Percentiles rank a stretch among this genome's conserved stretches.
These are phyloP conservation scores for Maudiozyma serrabonitensis DNA, from an alignment of 805 yeast genomes.

Conservation along the genomic window DNA sequence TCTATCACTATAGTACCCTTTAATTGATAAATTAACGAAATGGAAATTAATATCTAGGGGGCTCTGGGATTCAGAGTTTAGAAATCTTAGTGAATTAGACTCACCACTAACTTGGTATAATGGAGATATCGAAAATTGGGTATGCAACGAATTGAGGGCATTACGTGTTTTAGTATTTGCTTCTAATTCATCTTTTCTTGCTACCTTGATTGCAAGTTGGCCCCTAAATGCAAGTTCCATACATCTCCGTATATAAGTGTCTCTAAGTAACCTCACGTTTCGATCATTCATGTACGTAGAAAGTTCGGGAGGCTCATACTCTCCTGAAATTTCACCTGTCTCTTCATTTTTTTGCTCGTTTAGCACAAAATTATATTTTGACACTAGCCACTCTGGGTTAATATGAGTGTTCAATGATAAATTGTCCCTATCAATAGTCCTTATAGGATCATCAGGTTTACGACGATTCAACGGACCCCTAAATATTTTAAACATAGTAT, in stretches of 20 bases:
- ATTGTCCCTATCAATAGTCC: slow-evolving; percentile 46
- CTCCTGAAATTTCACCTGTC: slow-evolving; percentile 13
- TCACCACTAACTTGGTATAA: slow-evolving; percentile 29
- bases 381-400: slow-evolving; percentile 42
- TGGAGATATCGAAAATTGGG: slow-evolving; percentile 18
- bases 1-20: slow-evolving; percentile 41
- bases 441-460: slow-evolving; percentile 36
- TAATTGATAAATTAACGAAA: slow-evolving; percentile 39
- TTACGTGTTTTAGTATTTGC: slow-evolving; percentile 13
- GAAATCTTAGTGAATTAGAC: slow-evolving; percentile 10
- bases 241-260: slow-evolving; percentile 44
- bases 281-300: slow-evolving; percentile 25
- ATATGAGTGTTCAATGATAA: slow-evolving; percentile 47
- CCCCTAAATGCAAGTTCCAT: slow-evolving; percentile 44
- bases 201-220: slow-evolving; percentile 20
- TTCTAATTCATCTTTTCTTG: slow-evolving; percentile 5
- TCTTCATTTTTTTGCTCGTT: slow-evolving; percentile 22
- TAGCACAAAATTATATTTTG: slow-evolving; percentile 38
- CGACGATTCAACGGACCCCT: slow-evolving; percentile 51
- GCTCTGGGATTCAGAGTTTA: slow-evolving; percentile 2
- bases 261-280: slow-evolving; percentile 30
- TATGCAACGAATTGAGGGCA: slow-evolving; percentile 23
- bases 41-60: slow-evolving; percentile 22
- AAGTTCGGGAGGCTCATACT: slow-evolving; percentile 42
- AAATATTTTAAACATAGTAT: slow-evolving; percentile 51